phyloP scores from a whole-genome alignment of 2,329 filamentous ascomycete species.

The Xylaria sp. region DNA sequence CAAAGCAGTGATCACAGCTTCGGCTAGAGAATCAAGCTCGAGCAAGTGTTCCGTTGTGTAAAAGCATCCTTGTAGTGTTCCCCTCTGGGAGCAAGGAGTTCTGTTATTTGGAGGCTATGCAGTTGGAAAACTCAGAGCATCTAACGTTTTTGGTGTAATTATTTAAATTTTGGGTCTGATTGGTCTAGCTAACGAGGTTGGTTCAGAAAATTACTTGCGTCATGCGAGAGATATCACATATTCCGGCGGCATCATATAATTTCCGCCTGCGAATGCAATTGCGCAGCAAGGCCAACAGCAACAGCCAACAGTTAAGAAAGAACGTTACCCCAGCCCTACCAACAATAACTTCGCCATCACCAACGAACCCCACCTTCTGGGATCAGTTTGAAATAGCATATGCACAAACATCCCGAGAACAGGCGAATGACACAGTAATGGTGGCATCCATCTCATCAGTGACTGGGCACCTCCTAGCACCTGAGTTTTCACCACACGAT shows the following conservation, averaged over 20 bases:
- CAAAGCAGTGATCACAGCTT: background rate
- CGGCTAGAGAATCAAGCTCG: background rate
- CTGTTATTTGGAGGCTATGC: background rate
- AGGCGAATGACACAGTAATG: conserved; percentile 11
- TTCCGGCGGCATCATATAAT: conserved; percentile 9
- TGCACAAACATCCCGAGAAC: conserved; percentile 8
- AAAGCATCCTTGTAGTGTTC: background rate
- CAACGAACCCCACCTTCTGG: background rate
- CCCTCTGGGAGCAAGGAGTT: background rate
- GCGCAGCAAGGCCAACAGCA: conserved; percentile 24
- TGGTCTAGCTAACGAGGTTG: conserved; percentile 39
- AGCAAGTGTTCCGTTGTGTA: background rate
- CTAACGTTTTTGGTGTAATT: conserved; percentile 3
- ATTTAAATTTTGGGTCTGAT: conserved; percentile 26
- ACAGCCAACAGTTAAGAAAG: conserved; percentile 26
- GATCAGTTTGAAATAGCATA: conserved; percentile 7
- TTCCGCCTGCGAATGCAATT: conserved; percentile 22
- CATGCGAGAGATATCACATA: conserved; percentile 37
- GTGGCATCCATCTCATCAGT: background rate
- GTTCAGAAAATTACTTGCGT: conserved; percentile 38
- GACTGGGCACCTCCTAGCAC: background rate
- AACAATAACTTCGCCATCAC: conserved; percentile 25
- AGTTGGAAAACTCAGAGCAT: background rate
- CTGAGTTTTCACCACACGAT: background rate
- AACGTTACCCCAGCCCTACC: conserved; percentile 15